phyloP scores from a whole-genome alignment of 345 rosid genomes.

The Eucalyptus cloeziana region DNA sequence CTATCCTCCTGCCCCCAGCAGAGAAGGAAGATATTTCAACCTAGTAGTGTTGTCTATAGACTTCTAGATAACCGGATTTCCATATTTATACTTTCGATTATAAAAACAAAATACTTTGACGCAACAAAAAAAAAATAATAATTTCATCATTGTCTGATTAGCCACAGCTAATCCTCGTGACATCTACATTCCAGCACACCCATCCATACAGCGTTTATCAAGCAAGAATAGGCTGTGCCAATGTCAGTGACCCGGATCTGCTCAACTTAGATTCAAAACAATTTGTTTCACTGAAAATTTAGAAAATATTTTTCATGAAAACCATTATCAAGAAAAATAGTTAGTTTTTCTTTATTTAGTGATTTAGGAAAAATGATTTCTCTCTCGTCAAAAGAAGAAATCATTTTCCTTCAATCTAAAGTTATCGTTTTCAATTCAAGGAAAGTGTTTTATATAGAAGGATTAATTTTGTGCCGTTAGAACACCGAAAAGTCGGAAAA shows the following conservation, averaged over 20 bases:
- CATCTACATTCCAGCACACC: not conserved
- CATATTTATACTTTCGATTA: not conserved
- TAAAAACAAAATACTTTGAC: not conserved
- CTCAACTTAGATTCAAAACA: not conserved
- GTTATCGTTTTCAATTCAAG: not conserved
- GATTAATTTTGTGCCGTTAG: not conserved
- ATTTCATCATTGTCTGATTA: not conserved
- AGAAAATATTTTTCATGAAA: not conserved
- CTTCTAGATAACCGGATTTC: not conserved
- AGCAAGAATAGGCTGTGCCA: not conserved
- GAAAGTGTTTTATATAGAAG: not conserved
- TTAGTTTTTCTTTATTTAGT: not conserved
- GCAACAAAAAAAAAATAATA: not conserved
- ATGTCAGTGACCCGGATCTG: not conserved
- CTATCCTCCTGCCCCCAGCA: not conserved
- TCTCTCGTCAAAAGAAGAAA: not conserved
- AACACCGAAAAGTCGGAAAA: not conserved
- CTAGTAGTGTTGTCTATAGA: not conserved
- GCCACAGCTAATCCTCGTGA: not conserved
- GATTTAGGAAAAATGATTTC: not conserved
- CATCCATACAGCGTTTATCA: not conserved
- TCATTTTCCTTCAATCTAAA: not conserved
- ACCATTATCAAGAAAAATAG: not conserved
- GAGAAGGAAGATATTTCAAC: not conserved
- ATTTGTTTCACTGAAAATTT: not conserved